phyloP scores from a whole-genome alignment of 495 filamentous ascomycete species.

The Echria macrotheca region DNA sequence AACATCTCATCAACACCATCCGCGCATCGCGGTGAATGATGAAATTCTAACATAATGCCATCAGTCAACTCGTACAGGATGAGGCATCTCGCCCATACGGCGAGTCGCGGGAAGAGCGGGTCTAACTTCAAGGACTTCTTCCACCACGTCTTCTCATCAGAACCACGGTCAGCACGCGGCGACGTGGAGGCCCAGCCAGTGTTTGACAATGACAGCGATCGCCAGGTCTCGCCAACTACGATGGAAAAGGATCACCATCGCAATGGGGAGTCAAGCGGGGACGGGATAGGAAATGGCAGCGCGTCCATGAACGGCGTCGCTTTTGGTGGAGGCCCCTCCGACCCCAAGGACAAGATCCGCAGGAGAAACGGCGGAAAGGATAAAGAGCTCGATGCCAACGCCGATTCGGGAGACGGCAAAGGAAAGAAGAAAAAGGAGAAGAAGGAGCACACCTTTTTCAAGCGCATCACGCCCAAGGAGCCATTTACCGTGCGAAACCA shows the following conservation, averaged over 20 bases:
- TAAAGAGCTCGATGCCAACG: not conserved
- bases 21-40: too few relatives aligned
- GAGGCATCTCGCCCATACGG: not conserved
- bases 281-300: not conserved
- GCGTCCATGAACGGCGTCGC: not conserved
- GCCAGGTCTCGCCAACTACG: not conserved
- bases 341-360: not conserved
- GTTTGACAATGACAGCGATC: not conserved
- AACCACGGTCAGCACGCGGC: not conserved
- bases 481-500: conserved; percentile 63
- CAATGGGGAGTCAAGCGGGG: not conserved
- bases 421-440: not conserved
- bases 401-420: not conserved
- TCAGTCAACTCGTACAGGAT: conserved; percentile 4
- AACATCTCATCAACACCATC: too few relatives aligned
- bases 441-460: conserved; percentile 8
- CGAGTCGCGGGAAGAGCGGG: not conserved
- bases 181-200: not conserved
- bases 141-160: not conserved
- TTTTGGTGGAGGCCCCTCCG: not conserved
- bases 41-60: conserved; percentile 1
- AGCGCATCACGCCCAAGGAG: conserved; percentile 10
- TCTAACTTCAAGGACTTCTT: conserved; percentile 5
- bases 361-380: not conserved
- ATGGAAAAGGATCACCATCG: not conserved